Base-by-base conservation (phyloP, 345 rosid genomes). In the Acer saccharum region DNA sequence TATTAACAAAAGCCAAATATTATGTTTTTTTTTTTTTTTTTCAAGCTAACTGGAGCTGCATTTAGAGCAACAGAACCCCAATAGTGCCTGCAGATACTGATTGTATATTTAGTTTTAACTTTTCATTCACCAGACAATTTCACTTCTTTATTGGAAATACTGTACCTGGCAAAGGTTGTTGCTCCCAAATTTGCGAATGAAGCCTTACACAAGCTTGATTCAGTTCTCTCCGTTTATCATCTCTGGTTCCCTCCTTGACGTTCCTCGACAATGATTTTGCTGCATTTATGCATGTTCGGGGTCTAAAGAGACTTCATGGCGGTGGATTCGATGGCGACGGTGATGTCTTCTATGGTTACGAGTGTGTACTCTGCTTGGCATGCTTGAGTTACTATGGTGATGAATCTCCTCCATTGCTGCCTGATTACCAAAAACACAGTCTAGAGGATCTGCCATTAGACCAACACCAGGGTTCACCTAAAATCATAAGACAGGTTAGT, bases 371-470 rank as follows among this genome's bases (percentile, higher is more conserved):
- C 43, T 84, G 64, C 73, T 21, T 29, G 81, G 41, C 63, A 25
- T 70, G 75, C 79, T 72, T 52, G 87, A 67, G 18, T 76, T 25
- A 35, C 35, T 48, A 5, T 80, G 78, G 50, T 74, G 88, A 67
- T 66, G 77, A 72, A 84, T 82, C 83, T 84, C 93, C 76, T 88
- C 89, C 39, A 66, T 29, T 27, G 81, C 73, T 62, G 75, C 60
- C 39, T 27, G 54, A 67, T 21, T 25, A 76, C 93, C 90, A 82
- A 91, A 89, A 68, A 91, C 79, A 71, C 83, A 67, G 48, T 85
- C 93, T 68, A 89, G 78, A 10, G 91, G 93, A 69, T 89, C 93
- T 71, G 81, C 87, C 82, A 81, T 81, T 55, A 79, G 18, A 65
- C 84, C 85, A 43, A 68, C 79, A 44, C 60, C 73, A 48, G 73